Conservation (phyloP, 208 protist genomes). For the Crithidia brevicula region DNA sequence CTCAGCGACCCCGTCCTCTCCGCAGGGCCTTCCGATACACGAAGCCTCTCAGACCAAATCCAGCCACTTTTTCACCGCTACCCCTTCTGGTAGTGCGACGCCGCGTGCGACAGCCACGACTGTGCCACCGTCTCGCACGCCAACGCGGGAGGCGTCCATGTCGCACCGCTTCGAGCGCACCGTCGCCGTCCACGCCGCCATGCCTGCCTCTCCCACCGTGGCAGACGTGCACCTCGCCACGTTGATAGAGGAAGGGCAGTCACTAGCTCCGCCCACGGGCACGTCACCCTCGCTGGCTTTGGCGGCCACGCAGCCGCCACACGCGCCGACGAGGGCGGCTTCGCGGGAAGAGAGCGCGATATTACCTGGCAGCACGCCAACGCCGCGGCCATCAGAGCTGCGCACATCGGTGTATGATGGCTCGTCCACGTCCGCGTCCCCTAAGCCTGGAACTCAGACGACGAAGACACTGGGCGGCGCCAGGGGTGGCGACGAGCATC, state of each 20-base stretch:
- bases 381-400: neutral
- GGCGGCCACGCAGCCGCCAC: slow-evolving; percentile 1
- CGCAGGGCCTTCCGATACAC: neutral
- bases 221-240: neutral
- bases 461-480: too few relatives aligned
- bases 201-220: neutral
- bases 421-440: too few relatives aligned
- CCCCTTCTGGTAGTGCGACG: slow-evolving; percentile 17
- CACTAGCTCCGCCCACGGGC: neutral
- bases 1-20: neutral
- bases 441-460: too few relatives aligned
- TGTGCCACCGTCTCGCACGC: slow-evolving; percentile 13
- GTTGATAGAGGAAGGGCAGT: neutral
- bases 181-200: neutral
- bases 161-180: slow-evolving; percentile 11
- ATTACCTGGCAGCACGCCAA: too few relatives aligned
- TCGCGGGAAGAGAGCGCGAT: slow-evolving; percentile 4
- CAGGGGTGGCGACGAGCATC: too few relatives aligned
- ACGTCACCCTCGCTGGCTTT: neutral
- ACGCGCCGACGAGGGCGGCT: neutral
- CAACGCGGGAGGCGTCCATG: slow-evolving; percentile 21
- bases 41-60: neutral
- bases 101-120: slow-evolving; percentile 18
- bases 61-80: slow-evolving; percentile 1
- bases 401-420: too few relatives aligned